Evolutionary conservation across 305 asterid genomes (phyloP).

Genomic region (Fraxinus ornus): DNA sequence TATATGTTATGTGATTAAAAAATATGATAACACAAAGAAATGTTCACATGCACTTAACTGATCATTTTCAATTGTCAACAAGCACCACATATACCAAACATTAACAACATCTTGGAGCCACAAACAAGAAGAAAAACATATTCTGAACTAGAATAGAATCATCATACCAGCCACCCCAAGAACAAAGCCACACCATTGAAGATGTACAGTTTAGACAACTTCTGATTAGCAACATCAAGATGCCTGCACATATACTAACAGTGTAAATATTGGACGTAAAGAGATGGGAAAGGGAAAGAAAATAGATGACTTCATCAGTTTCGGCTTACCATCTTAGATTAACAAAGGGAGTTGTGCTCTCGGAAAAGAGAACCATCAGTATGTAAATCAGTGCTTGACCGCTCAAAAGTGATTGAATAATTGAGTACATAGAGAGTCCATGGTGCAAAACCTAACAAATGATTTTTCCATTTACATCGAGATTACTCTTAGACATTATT

Average conservation of each 20-base stretch:
- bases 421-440: slow-evolving; percentile 79
- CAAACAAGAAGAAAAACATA: slow-evolving; percentile 6
- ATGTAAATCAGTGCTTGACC: slow-evolving; percentile 83
- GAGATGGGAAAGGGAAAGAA: slow-evolving; percentile 1
- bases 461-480: neutral
- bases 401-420: slow-evolving; percentile 65
- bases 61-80: neutral
- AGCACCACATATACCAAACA: neutral
- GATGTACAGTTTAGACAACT: slow-evolving; percentile 64
- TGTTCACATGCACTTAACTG: neutral
- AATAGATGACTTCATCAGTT: slow-evolving; percentile 9
- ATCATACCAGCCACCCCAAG: slow-evolving; percentile 91
- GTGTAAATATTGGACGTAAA: neutral
- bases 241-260: slow-evolving; percentile 46
- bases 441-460: slow-evolving; percentile 76
- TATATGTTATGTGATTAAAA: neutral
- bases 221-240: slow-evolving; percentile 72
- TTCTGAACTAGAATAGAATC: slow-evolving; percentile 13
- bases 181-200: slow-evolving; percentile 83
- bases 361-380: slow-evolving; percentile 83
- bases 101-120: neutral
- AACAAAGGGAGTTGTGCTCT: slow-evolving; percentile 88
- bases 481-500: neutral
- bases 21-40: neutral
- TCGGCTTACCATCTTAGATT: slow-evolving; percentile 81